phyloP scores from a whole-genome alignment of 164 flowering plant genomes.

The Paratinospora sagittata region DNA sequence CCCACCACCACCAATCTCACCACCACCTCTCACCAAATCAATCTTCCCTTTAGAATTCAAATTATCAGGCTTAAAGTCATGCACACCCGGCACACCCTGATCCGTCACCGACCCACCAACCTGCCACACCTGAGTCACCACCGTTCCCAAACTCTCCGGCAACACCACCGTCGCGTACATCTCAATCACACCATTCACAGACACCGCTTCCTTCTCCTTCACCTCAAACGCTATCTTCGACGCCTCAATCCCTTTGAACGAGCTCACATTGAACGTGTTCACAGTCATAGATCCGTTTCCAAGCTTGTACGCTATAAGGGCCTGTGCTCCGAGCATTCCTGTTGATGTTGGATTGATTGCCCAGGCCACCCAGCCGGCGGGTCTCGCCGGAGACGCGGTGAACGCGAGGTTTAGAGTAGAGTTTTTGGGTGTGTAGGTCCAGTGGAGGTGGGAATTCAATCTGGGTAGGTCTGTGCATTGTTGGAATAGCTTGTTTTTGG shows the following conservation, averaged over 20 bases:
- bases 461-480: slow-evolving; percentile 43
- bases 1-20: background rate
- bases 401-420: slow-evolving; percentile 43
- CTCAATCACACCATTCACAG: slow-evolving; percentile 26
- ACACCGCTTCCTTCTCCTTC: slow-evolving; percentile 25
- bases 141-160: slow-evolving; percentile 22
- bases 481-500: slow-evolving; percentile 20
- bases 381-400: slow-evolving; percentile 28
- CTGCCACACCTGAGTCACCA: slow-evolving; percentile 81
- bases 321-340: slow-evolving; percentile 47
- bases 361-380: slow-evolving; percentile 55
- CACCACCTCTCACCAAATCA: slow-evolving; percentile 12
- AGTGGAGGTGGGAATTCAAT: slow-evolving; percentile 45
- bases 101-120: slow-evolving; percentile 43
- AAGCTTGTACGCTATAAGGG: slow-evolving; percentile 32
- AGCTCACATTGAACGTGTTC: slow-evolving; percentile 27
- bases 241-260: slow-evolving; percentile 21
- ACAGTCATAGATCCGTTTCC: slow-evolving; percentile 30
- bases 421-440: slow-evolving; percentile 29
- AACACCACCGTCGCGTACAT: slow-evolving; percentile 42
- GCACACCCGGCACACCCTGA: slow-evolving; percentile 35
- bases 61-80: slow-evolving; percentile 38
- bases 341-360: slow-evolving; percentile 45
- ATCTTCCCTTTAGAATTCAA: slow-evolving; percentile 40
- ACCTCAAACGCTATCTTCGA: slow-evolving; percentile 29